These are phyloP conservation scores for Panicum miliaceum DNA, from an alignment of 176 grass and related monocot species.

Conservation along the genomic window DNA sequence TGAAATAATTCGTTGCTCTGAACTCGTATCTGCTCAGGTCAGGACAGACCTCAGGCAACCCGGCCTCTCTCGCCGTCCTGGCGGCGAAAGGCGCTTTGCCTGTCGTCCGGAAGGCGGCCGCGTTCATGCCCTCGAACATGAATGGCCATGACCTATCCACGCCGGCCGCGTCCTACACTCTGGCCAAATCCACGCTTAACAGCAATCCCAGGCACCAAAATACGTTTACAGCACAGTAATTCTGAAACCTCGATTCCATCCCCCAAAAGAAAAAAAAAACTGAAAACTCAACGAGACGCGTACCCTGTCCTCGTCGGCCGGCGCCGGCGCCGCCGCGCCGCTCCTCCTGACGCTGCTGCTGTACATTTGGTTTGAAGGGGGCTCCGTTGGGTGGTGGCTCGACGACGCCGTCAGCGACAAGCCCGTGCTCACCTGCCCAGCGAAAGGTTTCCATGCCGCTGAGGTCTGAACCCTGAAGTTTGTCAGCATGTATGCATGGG, in stretches of 20 bases:
- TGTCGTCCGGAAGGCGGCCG: constrained; percentile 41
- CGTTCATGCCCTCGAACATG: constrained; percentile 57
- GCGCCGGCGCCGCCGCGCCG: constrained; percentile 32
- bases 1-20: constrained; percentile 50
- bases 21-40: constrained; percentile 51
- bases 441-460: neutral
- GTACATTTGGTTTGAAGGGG: constrained; percentile 96
- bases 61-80: constrained; percentile 33
- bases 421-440: constrained; percentile 57
- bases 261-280: too few relatives aligned
- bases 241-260: neutral
- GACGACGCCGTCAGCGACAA: constrained; percentile 56
- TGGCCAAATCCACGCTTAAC: constrained; percentile 50
- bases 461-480: neutral
- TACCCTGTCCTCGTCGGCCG: constrained; percentile 61
- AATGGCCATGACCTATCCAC: constrained; percentile 63
- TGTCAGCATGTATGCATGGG: neutral
- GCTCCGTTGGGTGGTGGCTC: constrained; percentile 58
- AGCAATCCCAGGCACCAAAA: neutral
- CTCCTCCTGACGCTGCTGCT: constrained; percentile 43
- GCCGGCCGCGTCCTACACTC: constrained; percentile 60
- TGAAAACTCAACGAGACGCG: constrained; percentile 14
- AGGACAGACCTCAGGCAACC: constrained; percentile 19
- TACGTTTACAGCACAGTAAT: neutral
- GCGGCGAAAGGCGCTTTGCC: constrained; percentile 34